Base-by-base conservation (phyloP, 805 yeast genomes). In the Saturnispora halmiae region DNA sequence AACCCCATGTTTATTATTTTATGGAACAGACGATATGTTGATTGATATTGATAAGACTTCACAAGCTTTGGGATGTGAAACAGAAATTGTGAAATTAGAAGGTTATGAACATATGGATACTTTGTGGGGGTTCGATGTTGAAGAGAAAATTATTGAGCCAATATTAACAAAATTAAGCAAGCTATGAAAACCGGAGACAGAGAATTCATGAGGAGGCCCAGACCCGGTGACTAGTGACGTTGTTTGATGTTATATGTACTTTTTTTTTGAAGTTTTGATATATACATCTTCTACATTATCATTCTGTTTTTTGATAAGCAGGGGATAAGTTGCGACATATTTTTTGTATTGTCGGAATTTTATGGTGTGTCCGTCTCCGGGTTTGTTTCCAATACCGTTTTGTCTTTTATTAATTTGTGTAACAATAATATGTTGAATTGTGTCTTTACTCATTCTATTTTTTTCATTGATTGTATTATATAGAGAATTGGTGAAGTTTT, bases 91-190 rank as follows among this genome's bases (percentile, higher is more conserved):
- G 11, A 76, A 79, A 2, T 72, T 87, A 0, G 67, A 64, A 0
- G 64, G 64, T n/a, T 86, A 87, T 58, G 97, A 88, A 60, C 97
- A 88, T 60, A 65, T 88, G 54, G 97, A 90, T 55, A 74, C 90
- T 42, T 61, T 88, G 13, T 88, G 97, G 97, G 95, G 94, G 8
- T 60, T 69, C 8, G 75, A 78, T 40, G 84, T 82, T 1, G 73
- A 66, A 21, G 47, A 55, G 2, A 47, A 60, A 24, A 77, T 75
- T 1, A 65, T 72, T 36, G 24, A 27, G 2, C 43, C 36, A 20
- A 52, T 56, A 9, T 4, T 50, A 7, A 13, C 16, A 13, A 40
- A 32, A 15, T 30, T 45, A 19, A 30, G 34, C 4, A 11, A 11
- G 10, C 19, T 15, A 31, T 31, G 9, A 13, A 31, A 13, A 24